Conservation (phyloP, 306 rosid species). For the Ceratonia siliqua region DNA sequence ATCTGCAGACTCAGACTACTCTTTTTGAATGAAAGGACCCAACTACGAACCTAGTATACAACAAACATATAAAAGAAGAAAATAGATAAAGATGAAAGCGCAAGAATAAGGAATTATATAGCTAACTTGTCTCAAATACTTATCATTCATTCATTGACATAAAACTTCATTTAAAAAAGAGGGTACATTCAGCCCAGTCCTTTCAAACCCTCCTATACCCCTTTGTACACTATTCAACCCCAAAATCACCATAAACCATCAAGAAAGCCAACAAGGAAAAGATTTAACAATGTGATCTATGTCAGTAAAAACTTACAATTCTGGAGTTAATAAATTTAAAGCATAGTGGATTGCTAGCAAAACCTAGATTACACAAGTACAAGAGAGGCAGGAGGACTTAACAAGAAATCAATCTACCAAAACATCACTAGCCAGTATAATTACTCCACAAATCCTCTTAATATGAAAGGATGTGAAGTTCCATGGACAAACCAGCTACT, state of each 20-base stretch:
- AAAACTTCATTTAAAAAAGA: constrained; percentile 1
- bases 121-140: constrained; percentile 1
- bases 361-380: neutral
- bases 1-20: neutral
- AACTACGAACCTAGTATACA: neutral
- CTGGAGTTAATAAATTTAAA: neutral
- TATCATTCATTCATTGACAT: neutral
- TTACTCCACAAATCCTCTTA: neutral
- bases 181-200: neutral
- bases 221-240: neutral
- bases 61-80: neutral
- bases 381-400: neutral
- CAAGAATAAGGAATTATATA: neutral
- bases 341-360: neutral
- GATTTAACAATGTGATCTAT: neutral
- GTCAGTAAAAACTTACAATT: constrained; percentile 8
- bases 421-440: neutral
- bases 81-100: neutral
- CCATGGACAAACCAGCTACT: neutral
- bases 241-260: constrained; percentile 24
- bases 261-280: constrained; percentile 1
- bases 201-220: constrained; percentile 4
- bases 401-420: too few species aligned
- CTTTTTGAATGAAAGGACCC: neutral
- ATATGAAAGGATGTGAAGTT: neutral